Percentiles rank a stretch among this genome's conserved stretches.
Conservation (phyloP, 345 rosid genomes). For the Corchorus olitorius region DNA sequence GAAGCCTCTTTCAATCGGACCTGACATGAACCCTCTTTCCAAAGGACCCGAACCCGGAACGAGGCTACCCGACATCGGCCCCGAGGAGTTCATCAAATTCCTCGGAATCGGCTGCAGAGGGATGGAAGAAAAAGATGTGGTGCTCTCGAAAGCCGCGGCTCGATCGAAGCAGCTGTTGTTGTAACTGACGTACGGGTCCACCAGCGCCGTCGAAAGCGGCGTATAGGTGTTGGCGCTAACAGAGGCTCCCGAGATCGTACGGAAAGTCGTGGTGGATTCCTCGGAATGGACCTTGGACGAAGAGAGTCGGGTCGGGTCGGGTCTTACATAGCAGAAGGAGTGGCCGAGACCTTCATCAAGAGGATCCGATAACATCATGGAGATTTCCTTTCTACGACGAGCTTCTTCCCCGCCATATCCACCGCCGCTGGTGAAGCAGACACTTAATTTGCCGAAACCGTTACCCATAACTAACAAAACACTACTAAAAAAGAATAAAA, state of each 20-base stretch:
- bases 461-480: conserved; percentile 61
- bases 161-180: conserved; percentile 48
- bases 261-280: conserved; percentile 76
- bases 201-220: conserved; percentile 77
- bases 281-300: conserved; percentile 89
- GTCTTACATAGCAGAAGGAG: conserved; percentile 88
- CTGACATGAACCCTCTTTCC: conserved; percentile 79
- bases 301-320: conserved; percentile 62
- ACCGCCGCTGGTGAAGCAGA: conserved; percentile 69
- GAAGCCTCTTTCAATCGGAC: conserved; percentile 88
- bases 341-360: conserved; percentile 91
- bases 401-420: conserved; percentile 33
- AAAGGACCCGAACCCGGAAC: conserved; percentile 66
- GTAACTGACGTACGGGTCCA: conserved; percentile 63
- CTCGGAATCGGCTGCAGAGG: conserved; percentile 91
- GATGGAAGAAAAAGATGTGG: conserved; percentile 81
- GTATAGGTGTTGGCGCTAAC: conserved; percentile 96
- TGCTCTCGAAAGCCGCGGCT: conserved; percentile 93
- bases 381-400: conserved; percentile 47
- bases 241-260: conserved; percentile 93
- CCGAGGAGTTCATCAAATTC: conserved; percentile 30
- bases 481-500: not conserved
- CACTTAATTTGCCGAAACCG: conserved; percentile 66
- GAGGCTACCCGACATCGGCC: conserved; percentile 56
- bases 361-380: conserved; percentile 51